Base-by-base conservation (phyloP, 1,284 basidiomycete genomes). In the Irpex rosettiformis region DNA sequence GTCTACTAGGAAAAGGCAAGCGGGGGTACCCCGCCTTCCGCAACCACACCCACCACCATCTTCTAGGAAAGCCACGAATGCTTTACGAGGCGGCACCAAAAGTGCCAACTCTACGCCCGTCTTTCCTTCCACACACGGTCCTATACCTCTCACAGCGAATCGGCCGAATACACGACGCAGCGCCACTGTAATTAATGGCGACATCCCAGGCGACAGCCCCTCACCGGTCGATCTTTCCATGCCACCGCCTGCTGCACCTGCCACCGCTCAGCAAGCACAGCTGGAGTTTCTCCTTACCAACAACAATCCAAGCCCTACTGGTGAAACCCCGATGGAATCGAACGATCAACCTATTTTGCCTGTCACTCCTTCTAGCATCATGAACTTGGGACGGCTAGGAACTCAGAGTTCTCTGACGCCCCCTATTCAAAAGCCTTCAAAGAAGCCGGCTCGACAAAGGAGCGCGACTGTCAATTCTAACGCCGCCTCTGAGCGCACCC, bases 291-390 rank as follows among this genome's bases (percentile, higher is more conserved):
- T 59, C 21, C 13, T 53, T 42, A 8, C 24, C 24, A 51, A 27
- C 27, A 22, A 16, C 22, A 59, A 58, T 37, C 68, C 73, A 4
- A 47, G 60, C 37, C 21, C 52, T 37, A 51, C 43, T 5, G 51
- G 58, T 37, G 28, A 22, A n/a, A 16, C 48, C 4, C 21, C 21
- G 24, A 22, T n/a, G 11, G 52, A 30, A 30, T 16, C 11, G 11
- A 21, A 11, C 8, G 29, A 40, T 21, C 58, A 60, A 3, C 27
- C 66, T 24, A 76, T 93, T 51, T 82, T 82, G 8, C 93, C 93
- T 4, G 91, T 93, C 55, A 96, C 93, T 0, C 93, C 93, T 0
- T 88, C 91, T 0, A 90, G 83, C 61, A 86, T 95, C 65, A 91
- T 96, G 90, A 94, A 94, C 62, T 79, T 96, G 16, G 87, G 86